These are phyloP conservation scores for Diaporthe sp. DNA, from an alignment of 2,329 filamentous ascomycete species.

Conservation along the genomic window DNA sequence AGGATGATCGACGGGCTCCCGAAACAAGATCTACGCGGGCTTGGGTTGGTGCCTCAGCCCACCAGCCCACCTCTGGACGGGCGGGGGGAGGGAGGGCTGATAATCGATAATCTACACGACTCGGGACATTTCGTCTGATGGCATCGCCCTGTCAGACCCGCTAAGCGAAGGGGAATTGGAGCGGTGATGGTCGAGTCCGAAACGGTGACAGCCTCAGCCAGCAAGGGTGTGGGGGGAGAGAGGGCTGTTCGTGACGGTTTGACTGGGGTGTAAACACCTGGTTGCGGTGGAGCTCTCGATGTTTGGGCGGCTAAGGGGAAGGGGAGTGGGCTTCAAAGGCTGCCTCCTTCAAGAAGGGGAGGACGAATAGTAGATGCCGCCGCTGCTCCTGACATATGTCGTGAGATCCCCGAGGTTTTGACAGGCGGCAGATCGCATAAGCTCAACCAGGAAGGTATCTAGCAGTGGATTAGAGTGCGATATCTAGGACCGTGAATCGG, in stretches of 20 bases:
- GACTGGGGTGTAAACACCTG: not conserved
- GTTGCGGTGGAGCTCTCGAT: conserved; percentile 6
- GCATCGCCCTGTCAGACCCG: not conserved
- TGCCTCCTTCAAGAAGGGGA: not conserved
- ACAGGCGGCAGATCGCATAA: not conserved
- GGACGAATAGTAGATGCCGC: not conserved
- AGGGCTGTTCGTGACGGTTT: conserved; percentile 14
- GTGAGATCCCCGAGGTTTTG: not conserved
- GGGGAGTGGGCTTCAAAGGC: not conserved
- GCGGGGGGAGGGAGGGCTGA: not conserved
- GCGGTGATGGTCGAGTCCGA: conserved; percentile 3
- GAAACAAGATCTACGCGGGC: conserved; percentile 25
- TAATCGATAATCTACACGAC: conserved; percentile 11
- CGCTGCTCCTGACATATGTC: not conserved
- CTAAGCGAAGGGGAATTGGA: not conserved
- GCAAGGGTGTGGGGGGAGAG: too few relatives aligned
- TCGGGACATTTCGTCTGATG: not conserved
- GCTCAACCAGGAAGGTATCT: not conserved
- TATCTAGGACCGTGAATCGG: not conserved
- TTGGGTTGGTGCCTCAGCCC: not conserved
- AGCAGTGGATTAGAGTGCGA: not conserved
- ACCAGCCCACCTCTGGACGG: not conserved
- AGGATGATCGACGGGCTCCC: conserved; percentile 22
- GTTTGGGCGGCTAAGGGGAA: not conserved
- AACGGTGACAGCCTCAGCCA: conserved; percentile 22